These are phyloP conservation scores for Teunomyces aglyptinius DNA, from an alignment of 805 yeast species.

Conservation along the genomic window DNA sequence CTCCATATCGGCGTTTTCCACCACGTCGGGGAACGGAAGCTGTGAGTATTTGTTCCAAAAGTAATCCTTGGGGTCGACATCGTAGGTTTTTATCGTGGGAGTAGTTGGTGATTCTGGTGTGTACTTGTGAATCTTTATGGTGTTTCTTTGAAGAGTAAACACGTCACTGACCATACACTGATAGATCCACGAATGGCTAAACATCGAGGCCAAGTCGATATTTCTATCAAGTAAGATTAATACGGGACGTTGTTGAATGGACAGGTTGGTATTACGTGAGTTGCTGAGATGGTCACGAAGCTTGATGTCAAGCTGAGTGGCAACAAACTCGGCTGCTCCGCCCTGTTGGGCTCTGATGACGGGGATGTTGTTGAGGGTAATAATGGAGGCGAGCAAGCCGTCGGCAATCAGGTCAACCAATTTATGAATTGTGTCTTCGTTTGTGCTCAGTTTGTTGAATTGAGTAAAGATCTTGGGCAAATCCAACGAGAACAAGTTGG, in stretches of 20 bases:
- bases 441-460: constrained; percentile 67
- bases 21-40: constrained; percentile 97
- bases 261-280: constrained; percentile 36
- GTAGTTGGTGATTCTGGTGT: constrained; percentile 27
- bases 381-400: constrained; percentile 76
- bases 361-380: constrained; percentile 80
- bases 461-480: constrained; percentile 60
- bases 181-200: constrained; percentile 96
- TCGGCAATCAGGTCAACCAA: constrained; percentile 70
- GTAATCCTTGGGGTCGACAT: constrained; percentile 88
- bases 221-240: constrained; percentile 83
- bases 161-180: constrained; percentile 96
- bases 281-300: constrained; percentile 84
- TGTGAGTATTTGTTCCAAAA: constrained; percentile 86
- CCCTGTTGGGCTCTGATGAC: constrained; percentile 87
- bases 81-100: constrained; percentile 59
- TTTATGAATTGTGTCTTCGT: constrained; percentile 70
- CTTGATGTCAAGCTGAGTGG: constrained; percentile 79
- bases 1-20: constrained; percentile 89
- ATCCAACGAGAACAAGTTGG: constrained; percentile 81
- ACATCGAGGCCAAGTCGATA: constrained; percentile 88
- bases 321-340: constrained; percentile 94
- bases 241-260: constrained; percentile 61
- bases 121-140: constrained; percentile 58
- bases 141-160: constrained; percentile 75